Evolutionary conservation across 2,329 filamentous ascomycete genomes (phyloP), one percentile per base, ranked within the genome.

Genomic region (Coniochaeta prunicola): DNA sequence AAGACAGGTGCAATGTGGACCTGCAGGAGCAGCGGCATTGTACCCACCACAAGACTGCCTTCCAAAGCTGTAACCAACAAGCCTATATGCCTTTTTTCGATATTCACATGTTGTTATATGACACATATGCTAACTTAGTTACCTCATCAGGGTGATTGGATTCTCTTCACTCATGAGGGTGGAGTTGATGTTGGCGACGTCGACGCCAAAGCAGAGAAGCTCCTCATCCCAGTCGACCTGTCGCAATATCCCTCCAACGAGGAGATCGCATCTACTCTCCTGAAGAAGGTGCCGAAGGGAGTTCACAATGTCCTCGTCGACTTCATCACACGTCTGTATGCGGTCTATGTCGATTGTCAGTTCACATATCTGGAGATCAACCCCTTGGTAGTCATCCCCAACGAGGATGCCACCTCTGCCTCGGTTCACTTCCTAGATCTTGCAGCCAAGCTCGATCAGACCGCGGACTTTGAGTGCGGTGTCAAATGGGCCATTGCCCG

Each of bases 281-380:
- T 99, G 73, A 92, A 88, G 78, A 94, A 99, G 77, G 92, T 99
- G 53, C 94, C 94, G 70, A 80, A 91, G 80, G 93, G 93, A 74
- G 84, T 99, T 57, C 94, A 99, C 86, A 97, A 96, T 72, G 94
- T 99, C 71, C 86, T 99, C 61, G 90, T 99, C 64, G 94, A 99
- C 84, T 99, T 99, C 85, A 99, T 99, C 81, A 91, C 91, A 71
- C 88, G 94, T 70, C 84, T 99, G 66, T 99, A 99, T 75, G 94
- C 93, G 69, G 94, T 99, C 80, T 99, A 97, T 73, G 94, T 97
- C 65, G 94, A 99, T 83, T 96, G 91, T 86, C 94, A 99, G 79
- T 99, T 99, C 86, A 97, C 94, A 72, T 99, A 99, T 82, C 91
- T 99, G 69, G 94, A 99, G 80, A 99, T 99, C 84, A 99, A 99